Evolutionary conservation across 129 eudicot species (phyloP), one percentile per base, ranked within the genome.

Genomic region (Pittosporum tobira): DNA sequence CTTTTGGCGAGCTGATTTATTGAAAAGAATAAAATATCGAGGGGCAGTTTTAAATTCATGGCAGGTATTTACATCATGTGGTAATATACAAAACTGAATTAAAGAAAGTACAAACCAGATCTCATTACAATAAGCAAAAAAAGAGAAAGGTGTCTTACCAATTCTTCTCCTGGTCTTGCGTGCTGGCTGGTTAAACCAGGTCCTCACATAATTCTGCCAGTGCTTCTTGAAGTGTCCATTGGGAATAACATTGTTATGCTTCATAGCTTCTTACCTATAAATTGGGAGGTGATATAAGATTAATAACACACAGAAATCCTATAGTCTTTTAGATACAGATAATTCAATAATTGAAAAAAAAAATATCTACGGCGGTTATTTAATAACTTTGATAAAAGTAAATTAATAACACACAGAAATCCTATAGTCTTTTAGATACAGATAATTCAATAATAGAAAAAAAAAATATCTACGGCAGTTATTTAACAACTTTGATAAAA

Each of bases 161-260:
- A 55, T 53, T 60, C 91, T 76, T 87, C 95, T 77, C 81, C 95
- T 77, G 59, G 87, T 72, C 71, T 87, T 87, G 31, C 91, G 82
- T 4, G 95, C 95, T 16, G 95, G 95, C 52, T 87, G 91, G 67
- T 87, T 82, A 72, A 87, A 87, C 88, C 95, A 87, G 34, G 95
- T 87, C 61, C 58, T 80, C 22, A 87, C 87, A 72, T 79, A 80
- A 75, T 87, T 83, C 51, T 87, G 95, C 91, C 95, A 82, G 27
- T 87, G 91, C 79, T 86, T 86, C 84, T 74, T 82, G 69, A 85
- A 85, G 73, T 86, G 95, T 22, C 79, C 79, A 51, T 72, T 82
- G 12, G 95, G 95, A 7, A 82, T 66, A 26, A 82, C 91, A 69
- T 86, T 82, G 74, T 86, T 86, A 70, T 82, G 95, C 91, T 80